Evolutionary conservation across 345 rosid species (phyloP).

Genomic region (Rhodamnia rubescens): DNA sequence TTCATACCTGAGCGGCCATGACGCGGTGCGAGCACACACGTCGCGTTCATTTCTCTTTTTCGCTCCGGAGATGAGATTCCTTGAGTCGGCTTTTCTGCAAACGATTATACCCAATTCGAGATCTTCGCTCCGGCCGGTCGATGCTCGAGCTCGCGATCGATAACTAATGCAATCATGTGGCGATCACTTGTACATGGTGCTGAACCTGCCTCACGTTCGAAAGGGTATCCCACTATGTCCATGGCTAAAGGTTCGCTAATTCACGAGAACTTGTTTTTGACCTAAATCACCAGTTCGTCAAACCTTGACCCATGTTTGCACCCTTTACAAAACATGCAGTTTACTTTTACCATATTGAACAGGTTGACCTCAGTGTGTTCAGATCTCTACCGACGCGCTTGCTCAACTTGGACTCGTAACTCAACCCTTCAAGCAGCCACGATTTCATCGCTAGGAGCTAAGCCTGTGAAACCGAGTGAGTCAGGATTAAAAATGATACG

Average conservation of each 20-base stretch:
- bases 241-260: not conserved
- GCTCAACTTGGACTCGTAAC: not conserved
- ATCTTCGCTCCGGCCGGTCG: not conserved
- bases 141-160: not conserved
- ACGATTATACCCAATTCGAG: not conserved
- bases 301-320: not conserved
- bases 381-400: not conserved
- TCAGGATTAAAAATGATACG: too few relatives aligned
- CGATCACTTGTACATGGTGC: not conserved
- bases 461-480: accelerated
- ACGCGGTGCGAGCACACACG: not conserved
- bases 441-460: not conserved
- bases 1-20: too few relatives aligned
- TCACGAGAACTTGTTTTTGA: not conserved
- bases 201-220: not conserved
- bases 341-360: not conserved
- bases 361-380: not conserved
- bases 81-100: too few relatives aligned
- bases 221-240: not conserved
- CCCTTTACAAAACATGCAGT: not conserved
- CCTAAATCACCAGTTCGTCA: not conserved
- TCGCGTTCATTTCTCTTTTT: too few relatives aligned
- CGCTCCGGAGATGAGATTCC: too few relatives aligned
- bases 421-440: not conserved
- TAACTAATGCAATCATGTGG: not conserved